Evolutionary conservation across 2,329 filamentous ascomycete genomes (phyloP), one percentile per base, ranked within the genome.

Genomic region (Mycosphaerelloides madeirae): DNA sequence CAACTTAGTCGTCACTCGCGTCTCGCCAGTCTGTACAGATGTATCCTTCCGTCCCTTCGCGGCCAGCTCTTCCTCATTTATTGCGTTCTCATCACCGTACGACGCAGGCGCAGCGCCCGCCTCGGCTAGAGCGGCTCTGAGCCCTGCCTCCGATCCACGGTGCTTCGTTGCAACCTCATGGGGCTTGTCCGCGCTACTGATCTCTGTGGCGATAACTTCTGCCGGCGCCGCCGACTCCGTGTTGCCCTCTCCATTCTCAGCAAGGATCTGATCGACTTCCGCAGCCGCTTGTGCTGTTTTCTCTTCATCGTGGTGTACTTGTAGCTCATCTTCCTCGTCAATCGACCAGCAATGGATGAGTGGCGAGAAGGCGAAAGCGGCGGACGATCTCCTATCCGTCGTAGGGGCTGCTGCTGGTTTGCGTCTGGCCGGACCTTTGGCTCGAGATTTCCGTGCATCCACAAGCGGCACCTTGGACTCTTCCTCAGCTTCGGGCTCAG

Each of bases 391-490:
- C 65, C 61, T 54, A 7, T 62, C 61, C 7, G 65, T 77, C 9
- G 76, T 72, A 22, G 81, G 79, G 18, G 85, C 80, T 16, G 68
- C 71, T 13, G 77, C 78, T 15, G 80, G 78, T 61, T 80, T 83
- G 61, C 89, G 78, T 54, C 89, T 79, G 55, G 88, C 83, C 13
- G 93, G 93, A 9, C 93, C 93, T 53, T 87, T 83, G 16, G 93
- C 93, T 54, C 93, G 79, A 18, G 89, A 82, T 71, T 97, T 97
- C 54, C 93, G 80, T 29, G 90, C 89, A 72, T 98, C 93, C 16
- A 77, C 76, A 19, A 98, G 72, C n/a, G 90, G 89, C 9, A 77
- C 81, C 65, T 88, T 87, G 54, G 77, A 71, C 47, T 79, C 80
- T 2, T 68, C 68, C 36, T 79, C 77, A 44, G 80, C 76, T 41